Percentiles rank a stretch among this genome's conserved stretches.
These are phyloP conservation scores for Chenopodium quinoa DNA, from an alignment of 148 eudicot genomes.

Conservation along the genomic window DNA sequence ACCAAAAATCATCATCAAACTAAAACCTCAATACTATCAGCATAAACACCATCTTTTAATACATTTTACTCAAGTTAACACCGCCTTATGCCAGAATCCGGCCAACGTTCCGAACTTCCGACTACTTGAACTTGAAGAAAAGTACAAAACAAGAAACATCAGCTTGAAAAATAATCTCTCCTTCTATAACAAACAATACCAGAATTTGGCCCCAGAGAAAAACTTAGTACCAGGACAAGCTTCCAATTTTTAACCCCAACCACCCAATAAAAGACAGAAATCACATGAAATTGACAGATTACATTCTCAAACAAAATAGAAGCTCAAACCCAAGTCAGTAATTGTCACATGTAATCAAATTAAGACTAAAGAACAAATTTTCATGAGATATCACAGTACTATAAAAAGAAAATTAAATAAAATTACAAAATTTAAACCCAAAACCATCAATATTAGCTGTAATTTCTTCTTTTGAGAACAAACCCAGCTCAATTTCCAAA, in stretches of 20 bases:
- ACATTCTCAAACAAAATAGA: slow-evolving; percentile 10
- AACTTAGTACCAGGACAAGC: slow-evolving; percentile 13
- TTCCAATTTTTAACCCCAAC: slow-evolving; percentile 18
- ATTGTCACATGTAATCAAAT: background rate
- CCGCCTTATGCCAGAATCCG: background rate
- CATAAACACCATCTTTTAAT: background rate
- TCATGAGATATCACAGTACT: background rate
- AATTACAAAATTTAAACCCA: background rate
- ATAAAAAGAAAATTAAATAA: background rate
- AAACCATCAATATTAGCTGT: background rate
- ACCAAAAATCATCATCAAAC: background rate
- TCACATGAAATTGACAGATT: slow-evolving; percentile 21
- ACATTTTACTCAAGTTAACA: background rate
- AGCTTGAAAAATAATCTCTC: background rate
- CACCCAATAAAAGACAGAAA: slow-evolving; percentile 18
- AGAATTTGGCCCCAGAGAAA: slow-evolving; percentile 13
- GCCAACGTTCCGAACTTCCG: background rate
- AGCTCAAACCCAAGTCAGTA: slow-evolving; percentile 2
- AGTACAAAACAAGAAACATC: slow-evolving; percentile 6
- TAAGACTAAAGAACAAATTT: background rate
- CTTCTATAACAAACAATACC: background rate
- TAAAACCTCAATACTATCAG: no score
- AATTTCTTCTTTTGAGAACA: background rate
- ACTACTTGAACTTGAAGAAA: slow-evolving; percentile 7
- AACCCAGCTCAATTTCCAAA: slow-evolving; percentile 17